Percentiles rank a stretch among this genome's conserved stretches.
These are phyloP conservation scores for Fonsecaea pugnacius DNA, from an alignment of 2,329 filamentous ascomycete species.

Conservation along the genomic window DNA sequence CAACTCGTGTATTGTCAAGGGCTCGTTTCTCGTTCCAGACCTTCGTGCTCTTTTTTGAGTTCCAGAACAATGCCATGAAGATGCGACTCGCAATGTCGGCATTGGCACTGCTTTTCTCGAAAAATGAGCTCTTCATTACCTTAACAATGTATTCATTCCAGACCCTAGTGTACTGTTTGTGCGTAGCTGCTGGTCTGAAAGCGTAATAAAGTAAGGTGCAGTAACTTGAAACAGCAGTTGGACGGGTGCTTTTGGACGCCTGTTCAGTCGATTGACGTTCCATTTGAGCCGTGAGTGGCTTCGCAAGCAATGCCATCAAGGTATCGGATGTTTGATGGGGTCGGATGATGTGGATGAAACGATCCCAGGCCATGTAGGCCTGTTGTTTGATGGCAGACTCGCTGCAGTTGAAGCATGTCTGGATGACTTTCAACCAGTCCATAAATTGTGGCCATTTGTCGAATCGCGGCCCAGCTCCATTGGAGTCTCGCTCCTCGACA, in stretches of 20 bases:
- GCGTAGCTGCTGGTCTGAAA: slow-evolving; percentile 70
- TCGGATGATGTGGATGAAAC: slow-evolving; percentile 75
- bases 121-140: slow-evolving; percentile 65
- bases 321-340: slow-evolving; percentile 62
- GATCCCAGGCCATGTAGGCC: slow-evolving; percentile 83
- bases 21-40: slow-evolving; percentile 78
- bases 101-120: slow-evolving; percentile 51
- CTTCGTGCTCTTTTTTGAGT: slow-evolving; percentile 48
- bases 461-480: slow-evolving; percentile 62
- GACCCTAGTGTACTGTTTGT: slow-evolving; percentile 70
- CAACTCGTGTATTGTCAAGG: slow-evolving; percentile 61
- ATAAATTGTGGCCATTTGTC: slow-evolving; percentile 72
- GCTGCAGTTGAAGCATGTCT: slow-evolving; percentile 80
- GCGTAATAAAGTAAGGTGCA: slow-evolving; percentile 83
- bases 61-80: slow-evolving; percentile 69
- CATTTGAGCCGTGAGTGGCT: slow-evolving; percentile 71
- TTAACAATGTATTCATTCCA: slow-evolving; percentile 77
- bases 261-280: slow-evolving; percentile 65
- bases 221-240: slow-evolving; percentile 69
- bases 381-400: slow-evolving; percentile 73
- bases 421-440: slow-evolving; percentile 77
- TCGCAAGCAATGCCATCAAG: slow-evolving; percentile 66
- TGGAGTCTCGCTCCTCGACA: slow-evolving; percentile 38
- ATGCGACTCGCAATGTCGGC: slow-evolving; percentile 68
- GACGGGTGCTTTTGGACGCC: slow-evolving; percentile 49